Evolutionary conservation across 176 grass and related monocot species (phyloP), one percentile per base, ranked within the genome.

Genomic region (Coix lacrymajobi): DNA sequence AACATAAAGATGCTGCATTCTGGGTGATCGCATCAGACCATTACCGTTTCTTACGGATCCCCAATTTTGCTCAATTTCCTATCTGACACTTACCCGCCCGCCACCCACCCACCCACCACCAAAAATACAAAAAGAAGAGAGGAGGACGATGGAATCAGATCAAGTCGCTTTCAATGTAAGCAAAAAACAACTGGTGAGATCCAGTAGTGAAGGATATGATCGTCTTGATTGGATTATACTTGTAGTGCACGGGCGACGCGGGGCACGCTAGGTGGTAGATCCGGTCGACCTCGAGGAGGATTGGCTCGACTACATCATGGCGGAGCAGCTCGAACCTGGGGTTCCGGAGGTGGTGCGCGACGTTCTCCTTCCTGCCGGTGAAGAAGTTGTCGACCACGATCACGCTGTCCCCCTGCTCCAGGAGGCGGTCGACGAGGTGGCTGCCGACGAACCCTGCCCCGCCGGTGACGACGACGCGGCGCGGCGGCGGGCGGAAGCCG

Each of bases 331-430:
- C 95, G 71, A 97, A 92, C 85, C 95, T 92, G 75, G 95, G 95
- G 84, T 97, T 89, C 22, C 90, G 83, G 69, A 97, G 89, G 74
- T 92, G 89, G 69, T 94, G 90, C 69, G 73, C 87, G 11, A 97
- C 83, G 76, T 97, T 97, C 65, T 87, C 90, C 89, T 94, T 97
- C 46, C 88, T 81, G 20, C 95, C 92, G 0, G 92, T 94, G 88
- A 94, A 97, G 82, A 92, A 97, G 80, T 97, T 97, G 52, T 97
- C 95, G 45, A 92, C 88, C 46, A 94, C 95, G 83, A 97, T 97
- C 62, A 97, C 95, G 71, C 88, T 97, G 24, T 93, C 75, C 20
- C 89, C 95, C 81, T 92, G 89, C 83, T 92, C 90, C 80, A 97
- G 83, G 60, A 97, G 71, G 73, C 91, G 90, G 88, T 97, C 95